phyloP scores from a whole-genome alignment of 257 asterid genomes.

The Solanum pimpinellifolium region DNA sequence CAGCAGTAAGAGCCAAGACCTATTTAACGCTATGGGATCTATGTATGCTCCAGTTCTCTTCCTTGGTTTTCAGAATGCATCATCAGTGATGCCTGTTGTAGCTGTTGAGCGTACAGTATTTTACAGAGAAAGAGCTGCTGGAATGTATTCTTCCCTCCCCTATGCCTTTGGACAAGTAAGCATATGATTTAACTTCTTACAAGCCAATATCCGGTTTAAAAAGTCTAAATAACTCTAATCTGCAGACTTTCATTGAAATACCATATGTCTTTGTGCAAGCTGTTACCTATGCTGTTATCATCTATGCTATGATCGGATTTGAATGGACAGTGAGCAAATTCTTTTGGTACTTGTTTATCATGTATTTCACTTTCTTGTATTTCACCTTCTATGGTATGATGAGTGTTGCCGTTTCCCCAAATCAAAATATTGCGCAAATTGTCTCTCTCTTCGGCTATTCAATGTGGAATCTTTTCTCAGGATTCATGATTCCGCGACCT shows the following conservation, averaged over 20 bases:
- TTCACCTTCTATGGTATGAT: conserved; percentile 78
- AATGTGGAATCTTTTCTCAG: conserved; percentile 63
- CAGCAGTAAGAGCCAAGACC: conserved; percentile 39
- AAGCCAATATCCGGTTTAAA: background rate
- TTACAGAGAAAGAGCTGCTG: conserved; percentile 74
- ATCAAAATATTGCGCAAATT: conserved; percentile 52
- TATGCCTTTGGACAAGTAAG: conserved; percentile 67
- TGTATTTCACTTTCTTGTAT: conserved; percentile 50
- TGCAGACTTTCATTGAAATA: conserved; percentile 48
- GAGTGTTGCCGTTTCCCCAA: conserved; percentile 62
- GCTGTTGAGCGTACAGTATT: conserved; percentile 67
- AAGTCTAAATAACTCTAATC: background rate
- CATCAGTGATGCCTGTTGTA: conserved; percentile 68
- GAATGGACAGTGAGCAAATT: conserved; percentile 53
- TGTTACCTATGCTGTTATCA: conserved; percentile 32
- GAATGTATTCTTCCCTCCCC: conserved; percentile 72
- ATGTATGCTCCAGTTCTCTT: conserved; percentile 54
- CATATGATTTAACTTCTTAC: background rate
- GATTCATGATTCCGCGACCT: conserved; percentile 64
- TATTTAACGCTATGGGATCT: conserved; percentile 55
- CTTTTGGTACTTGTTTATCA: conserved; percentile 64
- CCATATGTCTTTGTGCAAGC: conserved; percentile 53
- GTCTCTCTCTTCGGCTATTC: conserved; percentile 39
- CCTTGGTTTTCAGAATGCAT: conserved; percentile 49
- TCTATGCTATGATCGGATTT: conserved; percentile 58